phyloP scores from a whole-genome alignment of 495 filamentous ascomycete genomes.

The Pseudoneurospora amorphoporcata region DNA sequence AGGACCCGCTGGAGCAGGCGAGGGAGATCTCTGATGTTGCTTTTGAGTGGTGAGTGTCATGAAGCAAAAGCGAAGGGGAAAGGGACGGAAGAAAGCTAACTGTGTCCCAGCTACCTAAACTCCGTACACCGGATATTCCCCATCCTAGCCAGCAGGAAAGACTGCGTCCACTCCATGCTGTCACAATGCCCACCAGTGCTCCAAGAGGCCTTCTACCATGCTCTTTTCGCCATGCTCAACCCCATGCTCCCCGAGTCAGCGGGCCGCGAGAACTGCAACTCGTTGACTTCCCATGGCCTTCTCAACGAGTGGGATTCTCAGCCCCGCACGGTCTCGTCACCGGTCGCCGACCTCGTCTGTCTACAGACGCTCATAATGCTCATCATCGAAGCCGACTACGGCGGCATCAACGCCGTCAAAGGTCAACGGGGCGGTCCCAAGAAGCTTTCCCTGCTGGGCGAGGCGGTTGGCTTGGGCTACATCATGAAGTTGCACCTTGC shows the following conservation, averaged over 20 bases:
- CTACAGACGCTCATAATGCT: conserved; percentile 55
- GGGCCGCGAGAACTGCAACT: conserved; percentile 25
- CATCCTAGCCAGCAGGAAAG: conserved; percentile 57
- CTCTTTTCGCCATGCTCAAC: conserved; percentile 52
- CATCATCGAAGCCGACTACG: conserved; percentile 48
- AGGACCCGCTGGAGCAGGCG: conserved; percentile 18
- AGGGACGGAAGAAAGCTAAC: neutral
- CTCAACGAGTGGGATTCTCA: conserved; percentile 43
- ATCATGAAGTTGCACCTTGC: conserved; percentile 44
- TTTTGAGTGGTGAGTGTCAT: conserved; percentile 33
- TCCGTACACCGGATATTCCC: conserved; percentile 67
- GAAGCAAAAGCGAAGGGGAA: neutral
- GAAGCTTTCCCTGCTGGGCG: conserved; percentile 37
- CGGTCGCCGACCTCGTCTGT: conserved; percentile 46
- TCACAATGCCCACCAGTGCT: conserved; percentile 48
- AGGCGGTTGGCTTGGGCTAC: conserved; percentile 50
- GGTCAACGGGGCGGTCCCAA: conserved; percentile 20
- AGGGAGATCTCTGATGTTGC: conserved; percentile 34
- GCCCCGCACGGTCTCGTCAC: conserved; percentile 21
- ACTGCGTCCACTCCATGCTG: conserved; percentile 49
- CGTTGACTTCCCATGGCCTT: conserved; percentile 38
- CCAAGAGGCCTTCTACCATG: conserved; percentile 62
- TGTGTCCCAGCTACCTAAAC: conserved; percentile 49
- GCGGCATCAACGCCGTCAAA: conserved; percentile 23
- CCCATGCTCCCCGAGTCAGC: conserved; percentile 43